Evolutionary conservation across 2,329 filamentous ascomycete genomes (phyloP), one percentile per base, ranked within the genome.

Genomic region (Fusarium sp.): DNA sequence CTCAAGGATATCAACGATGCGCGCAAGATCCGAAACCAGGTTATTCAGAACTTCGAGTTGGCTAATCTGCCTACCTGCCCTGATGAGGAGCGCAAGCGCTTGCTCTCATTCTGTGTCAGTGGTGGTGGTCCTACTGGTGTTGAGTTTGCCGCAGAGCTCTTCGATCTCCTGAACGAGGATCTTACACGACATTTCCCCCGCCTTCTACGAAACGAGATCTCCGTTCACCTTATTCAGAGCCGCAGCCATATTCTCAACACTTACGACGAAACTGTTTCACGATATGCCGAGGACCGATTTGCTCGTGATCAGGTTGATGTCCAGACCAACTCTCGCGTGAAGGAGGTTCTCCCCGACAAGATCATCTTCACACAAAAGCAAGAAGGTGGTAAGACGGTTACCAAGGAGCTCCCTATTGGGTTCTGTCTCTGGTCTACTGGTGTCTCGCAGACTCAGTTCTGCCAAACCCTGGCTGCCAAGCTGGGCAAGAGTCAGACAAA

Each of bases 401-500:
- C 90, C 25, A 99, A 99, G 79, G 96, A 99, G 75, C 88, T 99
- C 0, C 95, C 96, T 0, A 94, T 93, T 85, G 96, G 94, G 28
- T 97, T 99, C 83, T 98, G 96, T 75, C 85, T 99, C 16, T 99
- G 96, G 96, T 98, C 96, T 0, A 99, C 96, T 1, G 96, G 96
- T 66, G 95, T 99, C 43, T 86, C 94, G 0, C 96, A 97, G 78
- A 92, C 93, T 7, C 87, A 92, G 27, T 90, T 99, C 71, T 92
- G 89, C 77, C 88, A 93, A 80, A 90, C 84, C 20, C 82, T 99
- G 28, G 90, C 94, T 4, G 83, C 87, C n/a, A 92, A 93, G 74
- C 88, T 99, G 4, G 89, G 88, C 20, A 85, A 91, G 7, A 81
- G 83, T 16, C 96, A 99, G 79, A 94, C 89, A 69, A 99, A 99